Percentiles rank a stretch among this genome's conserved stretches.
phyloP scores from a whole-genome alignment of 352 stramenopile species.

The Salisapilia sapeloensis region DNA sequence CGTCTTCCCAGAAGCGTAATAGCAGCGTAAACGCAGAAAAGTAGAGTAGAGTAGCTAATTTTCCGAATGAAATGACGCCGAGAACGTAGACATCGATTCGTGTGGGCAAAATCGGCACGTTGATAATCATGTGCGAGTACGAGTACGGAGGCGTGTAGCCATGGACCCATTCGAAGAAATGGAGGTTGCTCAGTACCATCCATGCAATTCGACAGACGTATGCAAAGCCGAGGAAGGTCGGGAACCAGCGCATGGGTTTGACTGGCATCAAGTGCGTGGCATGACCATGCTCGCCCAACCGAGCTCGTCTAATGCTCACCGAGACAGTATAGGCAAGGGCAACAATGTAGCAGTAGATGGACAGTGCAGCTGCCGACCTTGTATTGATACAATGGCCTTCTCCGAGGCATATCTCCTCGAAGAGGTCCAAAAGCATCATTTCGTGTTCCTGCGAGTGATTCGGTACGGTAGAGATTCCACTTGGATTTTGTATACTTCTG shows the following conservation, averaged over 20 bases:
- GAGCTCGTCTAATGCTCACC: slow-evolving; percentile 47
- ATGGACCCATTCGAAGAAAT: slow-evolving; percentile 69
- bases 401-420: no score
- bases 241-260: slow-evolving; percentile 73
- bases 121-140: slow-evolving; percentile 64
- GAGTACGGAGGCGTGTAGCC: slow-evolving; percentile 16
- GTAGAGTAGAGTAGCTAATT: slow-evolving; percentile 62
- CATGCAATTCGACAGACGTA: slow-evolving; percentile 57
- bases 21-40: slow-evolving; percentile 71
- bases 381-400: slow-evolving; percentile 65
- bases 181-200: slow-evolving; percentile 62
- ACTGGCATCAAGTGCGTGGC: slow-evolving; percentile 62
- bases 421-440: no score
- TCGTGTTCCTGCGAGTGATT: no score
- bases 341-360: slow-evolving; percentile 46
- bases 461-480: no score
- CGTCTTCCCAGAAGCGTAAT: slow-evolving; percentile 68
- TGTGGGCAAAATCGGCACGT: slow-evolving; percentile 40
- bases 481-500: no score
- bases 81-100: slow-evolving; percentile 75
- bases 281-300: slow-evolving; percentile 64
- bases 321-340: slow-evolving; percentile 55
- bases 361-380: slow-evolving; percentile 36
- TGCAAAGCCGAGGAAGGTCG: slow-evolving; percentile 54
- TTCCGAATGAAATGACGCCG: slow-evolving; percentile 53